These are phyloP conservation scores for Cystobasidium pallidum DNA, from an alignment of 1,284 basidiomycete species.

Conservation along the genomic window DNA sequence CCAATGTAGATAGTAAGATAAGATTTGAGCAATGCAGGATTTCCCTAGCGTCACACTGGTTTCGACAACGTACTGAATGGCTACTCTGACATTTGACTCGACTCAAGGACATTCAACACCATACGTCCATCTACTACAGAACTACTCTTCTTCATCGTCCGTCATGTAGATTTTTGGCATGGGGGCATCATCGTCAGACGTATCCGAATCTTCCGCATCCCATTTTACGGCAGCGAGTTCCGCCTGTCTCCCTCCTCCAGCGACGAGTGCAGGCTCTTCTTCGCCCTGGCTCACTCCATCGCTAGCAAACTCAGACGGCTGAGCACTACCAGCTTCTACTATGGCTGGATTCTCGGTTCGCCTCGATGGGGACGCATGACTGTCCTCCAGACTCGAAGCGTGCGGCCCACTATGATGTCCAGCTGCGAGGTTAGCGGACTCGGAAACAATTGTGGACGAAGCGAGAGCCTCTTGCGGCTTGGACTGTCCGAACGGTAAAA, in stretches of 20 bases:
- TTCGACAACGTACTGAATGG: no score
- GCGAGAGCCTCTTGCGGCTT: not conserved
- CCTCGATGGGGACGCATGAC: not conserved
- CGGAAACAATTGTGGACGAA: not conserved
- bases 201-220: constrained; percentile 21
- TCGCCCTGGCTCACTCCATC: not conserved
- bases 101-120: no score
- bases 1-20: no score
- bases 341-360: not conserved
- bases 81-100: no score
- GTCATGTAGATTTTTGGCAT: constrained; percentile 40
- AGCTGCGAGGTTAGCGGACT: not conserved
- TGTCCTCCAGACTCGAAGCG: not conserved
- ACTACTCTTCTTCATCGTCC: constrained; percentile 12
- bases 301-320: not conserved
- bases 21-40: no score
- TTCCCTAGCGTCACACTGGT: no score
- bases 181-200: constrained; percentile 38
- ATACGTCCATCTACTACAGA: no score
- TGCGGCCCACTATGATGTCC: not conserved
- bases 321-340: not conserved
- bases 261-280: not conserved
- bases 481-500: not conserved
- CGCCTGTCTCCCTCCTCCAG: constrained; percentile 5
- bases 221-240: constrained; percentile 2